Percentiles rank a stretch among this genome's conserved stretches.
phyloP scores from a whole-genome alignment of 306 rosid species.

The Quercus agrifolia region DNA sequence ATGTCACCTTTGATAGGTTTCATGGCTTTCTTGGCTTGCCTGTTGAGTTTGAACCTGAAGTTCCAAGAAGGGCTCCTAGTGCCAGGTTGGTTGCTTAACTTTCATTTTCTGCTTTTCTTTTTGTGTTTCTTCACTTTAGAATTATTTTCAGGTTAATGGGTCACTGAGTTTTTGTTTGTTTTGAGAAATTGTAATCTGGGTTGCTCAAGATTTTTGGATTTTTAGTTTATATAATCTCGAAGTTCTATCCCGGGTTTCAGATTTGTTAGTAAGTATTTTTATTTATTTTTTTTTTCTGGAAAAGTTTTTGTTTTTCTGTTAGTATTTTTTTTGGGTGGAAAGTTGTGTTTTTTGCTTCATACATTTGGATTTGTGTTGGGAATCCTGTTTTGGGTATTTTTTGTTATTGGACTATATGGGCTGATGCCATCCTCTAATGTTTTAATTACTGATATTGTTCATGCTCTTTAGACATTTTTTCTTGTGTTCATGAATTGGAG shows the following conservation, averaged over 20 bases:
- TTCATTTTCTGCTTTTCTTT: neutral
- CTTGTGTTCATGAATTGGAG: neutral
- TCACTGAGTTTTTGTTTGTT: neutral
- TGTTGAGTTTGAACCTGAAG: conserved; percentile 90
- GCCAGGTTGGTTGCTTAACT: conserved; percentile 57
- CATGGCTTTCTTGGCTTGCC: conserved; percentile 99
- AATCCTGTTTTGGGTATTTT: neutral
- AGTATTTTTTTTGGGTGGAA: neutral
- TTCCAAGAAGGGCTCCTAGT: conserved; percentile 89
- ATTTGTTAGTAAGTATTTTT: neutral
- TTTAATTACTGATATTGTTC: neutral
- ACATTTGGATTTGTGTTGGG: neutral
- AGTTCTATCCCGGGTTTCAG: neutral
- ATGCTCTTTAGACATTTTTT: neutral
- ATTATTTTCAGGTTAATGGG: neutral
- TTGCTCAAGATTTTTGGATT: neutral
- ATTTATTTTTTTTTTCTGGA: neutral
- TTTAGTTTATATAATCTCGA: too few species aligned
- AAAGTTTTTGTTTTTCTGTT: neutral
- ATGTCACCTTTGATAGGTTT: conserved; percentile 94
- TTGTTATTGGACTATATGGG: neutral
- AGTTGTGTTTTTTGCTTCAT: conserved; percentile 2
- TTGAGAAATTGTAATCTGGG: neutral
- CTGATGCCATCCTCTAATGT: neutral
- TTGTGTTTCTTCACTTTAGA: neutral